A percentile compares a stretch with the other conserved stretches of the same genome.
Evolutionary conservation across 257 asterid species (phyloP).

Genomic region (Forsythia suspensa): DNA sequence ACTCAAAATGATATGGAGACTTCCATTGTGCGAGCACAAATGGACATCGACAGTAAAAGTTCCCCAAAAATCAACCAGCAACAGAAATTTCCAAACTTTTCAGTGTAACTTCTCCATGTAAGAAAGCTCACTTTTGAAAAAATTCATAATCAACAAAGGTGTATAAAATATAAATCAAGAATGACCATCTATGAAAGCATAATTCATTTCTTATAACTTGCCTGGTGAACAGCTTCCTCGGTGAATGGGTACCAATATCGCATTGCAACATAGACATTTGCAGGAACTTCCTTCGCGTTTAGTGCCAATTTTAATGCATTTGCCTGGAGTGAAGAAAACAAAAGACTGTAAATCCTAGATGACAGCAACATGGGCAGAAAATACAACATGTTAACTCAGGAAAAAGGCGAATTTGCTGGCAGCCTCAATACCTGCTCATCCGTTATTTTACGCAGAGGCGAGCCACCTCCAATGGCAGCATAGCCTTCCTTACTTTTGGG

Average conservation of each 20-base stretch:
- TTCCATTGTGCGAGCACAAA: neutral
- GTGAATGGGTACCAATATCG: slow-evolving; percentile 99
- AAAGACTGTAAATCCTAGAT: slow-evolving; percentile 15
- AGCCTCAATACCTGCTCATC: slow-evolving; percentile 71
- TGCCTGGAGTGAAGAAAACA: slow-evolving; percentile 54
- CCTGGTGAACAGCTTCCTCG: slow-evolving; percentile 95
- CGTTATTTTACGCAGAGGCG: slow-evolving; percentile 90
- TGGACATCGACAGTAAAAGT: neutral
- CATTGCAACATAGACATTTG: slow-evolving; percentile 93
- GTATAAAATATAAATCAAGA: neutral
- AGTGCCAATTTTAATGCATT: slow-evolving; percentile 67
- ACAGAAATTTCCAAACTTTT: neutral
- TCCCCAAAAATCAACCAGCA: neutral
- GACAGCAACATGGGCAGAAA: neutral
- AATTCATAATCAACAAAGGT: too few species aligned
- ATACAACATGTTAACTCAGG: neutral
- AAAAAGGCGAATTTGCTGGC: neutral
- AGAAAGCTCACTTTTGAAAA: neutral
- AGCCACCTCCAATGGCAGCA: slow-evolving; percentile 99
- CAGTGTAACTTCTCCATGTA: neutral
- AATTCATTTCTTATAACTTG: slow-evolving; percentile 17
- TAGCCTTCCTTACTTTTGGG: slow-evolving; percentile 97
- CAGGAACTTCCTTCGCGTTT: slow-evolving; percentile 58
- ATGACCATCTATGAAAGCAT: neutral
- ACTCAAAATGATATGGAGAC: neutral